Evolutionary conservation across 1,139 yeast genomes (phyloP), one percentile per base, ranked within the genome.

Genomic region (Hansenula sp.): DNA sequence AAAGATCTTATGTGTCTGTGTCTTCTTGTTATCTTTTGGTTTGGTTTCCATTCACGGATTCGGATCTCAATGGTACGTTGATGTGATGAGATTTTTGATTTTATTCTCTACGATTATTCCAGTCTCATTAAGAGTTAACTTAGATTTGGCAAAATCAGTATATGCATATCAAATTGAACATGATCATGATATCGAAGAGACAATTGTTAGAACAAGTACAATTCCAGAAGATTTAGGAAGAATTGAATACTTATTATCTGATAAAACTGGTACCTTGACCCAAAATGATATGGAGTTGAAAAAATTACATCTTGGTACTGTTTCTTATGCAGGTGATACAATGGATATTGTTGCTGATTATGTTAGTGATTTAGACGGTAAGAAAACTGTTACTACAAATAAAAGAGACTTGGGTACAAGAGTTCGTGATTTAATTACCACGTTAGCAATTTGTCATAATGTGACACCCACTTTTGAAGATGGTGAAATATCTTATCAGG

Each of bases 271-370:
- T 21, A 94, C 99, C 0, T 73, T 94, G 53, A 94, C 99, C 7
- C 97, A 93, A 63, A 94, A 94, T 63, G 99, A 94, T 62, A 94
- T 94, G 99, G 96, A 90, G 59, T 71, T 94, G 77, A 90, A 88
- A 55, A 91, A 91, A 62, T 71, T 94, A 36, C 99, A 94, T 62
- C 71, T 94, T 36, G 99, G 99, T 8, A 76, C 93, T 0, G 95
- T 93, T 11, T 84, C 96, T 21, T 94, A 90, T 60, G 90, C 96
- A 8, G 86, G 87, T 17, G 99, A 93, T 57, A 81, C 96, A 1
- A 77, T 93, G 77, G 98, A 91, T 61, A 84, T 91, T 45, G 96
- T 93, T 2, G 68, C 80, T 1, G 89, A 81, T 35, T 85, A 84
- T 58, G 77, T 90, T 17, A 47, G 41, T 5, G 44, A 50, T 18